Conservation (phyloP, 1,284 basidiomycete species). For the Phellinidium pouzarii region DNA sequence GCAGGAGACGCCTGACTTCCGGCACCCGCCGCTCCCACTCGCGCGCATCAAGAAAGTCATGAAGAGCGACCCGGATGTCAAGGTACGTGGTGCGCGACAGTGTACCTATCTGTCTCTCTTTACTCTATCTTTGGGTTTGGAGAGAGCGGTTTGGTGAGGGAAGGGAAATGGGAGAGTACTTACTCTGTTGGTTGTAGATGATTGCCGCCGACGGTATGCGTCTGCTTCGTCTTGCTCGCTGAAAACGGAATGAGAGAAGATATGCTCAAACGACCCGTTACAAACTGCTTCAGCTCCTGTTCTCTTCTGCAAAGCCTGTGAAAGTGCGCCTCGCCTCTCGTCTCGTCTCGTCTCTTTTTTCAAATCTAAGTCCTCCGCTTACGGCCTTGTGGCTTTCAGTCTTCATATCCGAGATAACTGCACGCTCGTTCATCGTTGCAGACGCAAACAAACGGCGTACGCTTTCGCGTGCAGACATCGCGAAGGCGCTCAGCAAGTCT, state of each 20-base stretch:
- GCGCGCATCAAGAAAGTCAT: slow-evolving; percentile 97
- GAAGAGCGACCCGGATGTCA: slow-evolving; percentile 96
- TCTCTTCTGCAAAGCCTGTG: slow-evolving; percentile 92
- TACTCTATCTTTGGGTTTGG: neutral
- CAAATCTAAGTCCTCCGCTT: neutral
- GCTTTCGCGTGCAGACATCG: slow-evolving; percentile 84
- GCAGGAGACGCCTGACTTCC: slow-evolving; percentile 75
- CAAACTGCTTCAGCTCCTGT: slow-evolving; percentile 61
- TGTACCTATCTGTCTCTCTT: neutral
- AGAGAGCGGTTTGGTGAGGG: neutral
- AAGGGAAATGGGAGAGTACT: neutral
- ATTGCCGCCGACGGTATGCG: slow-evolving; percentile 83
- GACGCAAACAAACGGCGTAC: slow-evolving; percentile 91
- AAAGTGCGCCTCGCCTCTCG: slow-evolving; percentile 59
- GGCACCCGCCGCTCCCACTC: slow-evolving; percentile 80
- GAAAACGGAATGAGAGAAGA: slow-evolving; percentile 15
- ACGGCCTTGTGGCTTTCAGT: slow-evolving; percentile 41
- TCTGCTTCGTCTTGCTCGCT: slow-evolving; percentile 3
- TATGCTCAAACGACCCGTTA: slow-evolving; percentile 1
- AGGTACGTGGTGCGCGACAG: slow-evolving; percentile 47
- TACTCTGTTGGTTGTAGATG: slow-evolving; percentile 52
- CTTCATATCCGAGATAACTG: slow-evolving; percentile 91
- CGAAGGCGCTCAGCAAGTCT: slow-evolving; percentile 81
- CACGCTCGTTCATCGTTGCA: slow-evolving; percentile 88
- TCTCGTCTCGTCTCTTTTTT: slow-evolving; percentile 8